These are phyloP conservation scores for Cyclospora cayetanensis DNA, from an alignment of 169 alveolate genomes.

Conservation along the genomic window DNA sequence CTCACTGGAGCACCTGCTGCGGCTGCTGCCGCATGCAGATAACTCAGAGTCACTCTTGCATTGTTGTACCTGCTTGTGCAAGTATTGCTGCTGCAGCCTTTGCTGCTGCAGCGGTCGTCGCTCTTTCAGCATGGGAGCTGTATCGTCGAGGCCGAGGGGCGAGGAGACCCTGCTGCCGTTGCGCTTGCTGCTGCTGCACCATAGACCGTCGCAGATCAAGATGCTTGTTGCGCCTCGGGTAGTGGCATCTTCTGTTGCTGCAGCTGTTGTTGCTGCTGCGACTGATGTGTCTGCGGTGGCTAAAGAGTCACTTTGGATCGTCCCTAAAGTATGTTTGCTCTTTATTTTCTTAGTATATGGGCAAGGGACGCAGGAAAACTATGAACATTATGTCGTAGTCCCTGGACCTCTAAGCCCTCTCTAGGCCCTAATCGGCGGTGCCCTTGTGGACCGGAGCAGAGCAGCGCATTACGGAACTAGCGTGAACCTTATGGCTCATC, in stretches of 20 bases:
- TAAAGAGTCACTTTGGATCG: no score
- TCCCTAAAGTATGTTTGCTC: no score
- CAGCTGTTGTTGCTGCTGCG: not conserved
- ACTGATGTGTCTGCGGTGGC: not conserved
- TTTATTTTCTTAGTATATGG: no score
- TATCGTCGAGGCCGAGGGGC: no score
- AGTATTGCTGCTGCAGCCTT: not conserved
- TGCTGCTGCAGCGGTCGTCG: not conserved
- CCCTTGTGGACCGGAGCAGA: no score
- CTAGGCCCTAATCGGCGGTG: no score
- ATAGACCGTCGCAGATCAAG: not conserved
- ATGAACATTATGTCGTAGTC: no score
- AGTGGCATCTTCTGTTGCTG: not conserved
- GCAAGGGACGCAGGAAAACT: no score
- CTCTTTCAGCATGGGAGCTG: not conserved
- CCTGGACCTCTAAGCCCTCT: no score
- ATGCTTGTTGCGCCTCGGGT: not conserved
- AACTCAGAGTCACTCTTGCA: no score
- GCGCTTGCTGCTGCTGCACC: not conserved
- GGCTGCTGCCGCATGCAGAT: not conserved
- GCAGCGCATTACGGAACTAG: no score
- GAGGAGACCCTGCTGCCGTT: not conserved
- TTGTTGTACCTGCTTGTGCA: no score
- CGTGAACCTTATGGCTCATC: not conserved
- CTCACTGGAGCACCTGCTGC: not conserved